Evolutionary conservation across 495 filamentous ascomycete species (phyloP), one percentile per base, ranked within the genome.

Genomic region (Xylaria venustula): DNA sequence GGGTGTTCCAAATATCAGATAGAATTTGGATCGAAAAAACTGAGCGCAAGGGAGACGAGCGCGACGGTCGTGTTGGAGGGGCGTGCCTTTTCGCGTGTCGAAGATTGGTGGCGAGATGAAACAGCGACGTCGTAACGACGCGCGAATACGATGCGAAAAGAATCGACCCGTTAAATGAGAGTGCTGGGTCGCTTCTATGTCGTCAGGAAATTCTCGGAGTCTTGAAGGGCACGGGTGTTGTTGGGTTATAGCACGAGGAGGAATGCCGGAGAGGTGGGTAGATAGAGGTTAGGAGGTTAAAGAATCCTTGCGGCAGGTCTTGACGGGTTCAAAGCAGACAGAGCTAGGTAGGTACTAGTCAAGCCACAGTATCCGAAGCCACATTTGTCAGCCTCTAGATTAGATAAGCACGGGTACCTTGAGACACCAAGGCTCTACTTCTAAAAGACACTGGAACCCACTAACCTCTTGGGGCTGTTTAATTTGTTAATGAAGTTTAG

Each of bases 61-160:
- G 50, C 58, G 50, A 54, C 8, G 42, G 22, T 40, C 14, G 37
- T 54, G 8, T 7, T 23, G 28, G 49, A 40, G 58, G 42, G 48
- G 50, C 11, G 19, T 51, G 41, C 14, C 20, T 49, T 61, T 50
- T 49, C 49, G 49, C 50, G 53, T 30, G 7, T 9, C 25, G 42
- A 61, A 25, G 41, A 36, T 41, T 47, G 42, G 54, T 28, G 42
- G 26, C 44, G 30, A n/a, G 32, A 37, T 49, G 32, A 14, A 19
- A 30, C 41, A 41, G 58, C 58, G 58, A 61, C 50, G 58, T 54
- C 58, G 58, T 54, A 23, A 54, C 41, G 58, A 61, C 48, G 58
- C 58, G 58, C 58, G 15, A 37, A 26, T 45, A 41, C 50, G 25
- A 37, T 25, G 37, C 44, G 25, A 36, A 26, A 47, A 54, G 30